A percentile compares a stretch with the other conserved stretches of the same genome.
Evolutionary conservation across 2,329 filamentous ascomycete genomes (phyloP).

Genomic region (Tolypocladium ophioglossoides): DNA sequence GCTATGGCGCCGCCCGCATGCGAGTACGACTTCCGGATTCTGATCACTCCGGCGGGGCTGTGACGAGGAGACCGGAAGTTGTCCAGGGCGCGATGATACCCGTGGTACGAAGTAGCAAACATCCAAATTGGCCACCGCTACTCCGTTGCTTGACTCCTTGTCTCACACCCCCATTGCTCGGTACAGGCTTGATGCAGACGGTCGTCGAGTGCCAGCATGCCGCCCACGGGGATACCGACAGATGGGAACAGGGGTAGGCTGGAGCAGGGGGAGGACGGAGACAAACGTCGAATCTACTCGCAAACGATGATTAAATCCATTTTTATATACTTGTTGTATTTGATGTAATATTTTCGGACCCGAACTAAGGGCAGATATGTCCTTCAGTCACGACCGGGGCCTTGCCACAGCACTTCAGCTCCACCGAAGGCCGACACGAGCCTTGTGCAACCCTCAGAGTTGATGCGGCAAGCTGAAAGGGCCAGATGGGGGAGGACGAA

Average conservation of each 20-base stretch:
- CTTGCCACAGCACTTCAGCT: background rate
- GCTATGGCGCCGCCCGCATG: background rate
- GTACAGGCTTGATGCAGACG: background rate
- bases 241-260: background rate
- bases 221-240: background rate
- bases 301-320: background rate
- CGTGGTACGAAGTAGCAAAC: background rate
- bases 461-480: background rate
- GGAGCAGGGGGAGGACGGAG: background rate
- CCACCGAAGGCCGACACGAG: background rate
- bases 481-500: background rate
- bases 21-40: background rate
- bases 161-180: background rate
- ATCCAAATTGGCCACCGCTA: background rate
- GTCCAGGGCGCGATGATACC: background rate
- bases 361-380: background rate
- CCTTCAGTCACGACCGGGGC: background rate
- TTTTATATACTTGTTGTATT: background rate
- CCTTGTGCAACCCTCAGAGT: background rate
- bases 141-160: background rate
- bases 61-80: background rate
- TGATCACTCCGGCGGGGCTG: background rate
- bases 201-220: background rate
- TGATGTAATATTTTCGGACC: background rate
- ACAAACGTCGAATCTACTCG: background rate